These are phyloP conservation scores for Phytophthora pluvialis DNA, from an alignment of 352 stramenopile species.

Conservation along the genomic window DNA sequence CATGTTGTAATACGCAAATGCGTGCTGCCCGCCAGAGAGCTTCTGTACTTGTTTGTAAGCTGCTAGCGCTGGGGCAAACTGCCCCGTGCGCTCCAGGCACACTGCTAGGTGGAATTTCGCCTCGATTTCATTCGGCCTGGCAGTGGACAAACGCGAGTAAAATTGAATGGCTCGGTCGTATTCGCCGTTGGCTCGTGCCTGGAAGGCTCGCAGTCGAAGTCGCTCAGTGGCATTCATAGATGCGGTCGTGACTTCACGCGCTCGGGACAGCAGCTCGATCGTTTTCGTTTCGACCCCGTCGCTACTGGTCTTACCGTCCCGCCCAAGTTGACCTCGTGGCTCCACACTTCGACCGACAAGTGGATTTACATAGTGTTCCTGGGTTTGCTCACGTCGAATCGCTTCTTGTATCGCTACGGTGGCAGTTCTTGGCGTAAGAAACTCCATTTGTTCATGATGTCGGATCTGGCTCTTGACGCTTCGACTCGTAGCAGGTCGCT, in stretches of 20 bases:
- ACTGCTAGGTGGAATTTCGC: slow-evolving; percentile 59
- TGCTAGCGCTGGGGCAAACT: slow-evolving; percentile 34
- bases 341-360: slow-evolving; percentile 60
- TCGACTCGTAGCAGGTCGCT: slow-evolving; percentile 35
- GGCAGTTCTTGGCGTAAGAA: slow-evolving; percentile 25
- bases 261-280: slow-evolving; percentile 24
- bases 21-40: slow-evolving; percentile 31
- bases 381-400: slow-evolving; percentile 40
- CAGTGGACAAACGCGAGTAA: slow-evolving; percentile 28
- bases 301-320: slow-evolving; percentile 17
- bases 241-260: slow-evolving; percentile 35
- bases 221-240: slow-evolving; percentile 49
- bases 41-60: slow-evolving; percentile 48
- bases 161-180: slow-evolving; percentile 50
- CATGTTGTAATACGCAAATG: slow-evolving; percentile 62
- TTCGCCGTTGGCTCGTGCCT: slow-evolving; percentile 55
- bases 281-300: slow-evolving; percentile 19
- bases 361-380: slow-evolving; percentile 55
- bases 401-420: slow-evolving; percentile 50
- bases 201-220: slow-evolving; percentile 49
- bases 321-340: slow-evolving; percentile 28
- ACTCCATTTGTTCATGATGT: slow-evolving; percentile 15
- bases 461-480: slow-evolving; percentile 12
- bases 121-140: slow-evolving; percentile 24
- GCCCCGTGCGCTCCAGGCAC: slow-evolving; percentile 53